Percentiles rank a stretch among this genome's conserved stretches.
Evolutionary conservation across 805 yeast genomes (phyloP).

Genomic region (Cyberlindnera samutprakarnensis): DNA sequence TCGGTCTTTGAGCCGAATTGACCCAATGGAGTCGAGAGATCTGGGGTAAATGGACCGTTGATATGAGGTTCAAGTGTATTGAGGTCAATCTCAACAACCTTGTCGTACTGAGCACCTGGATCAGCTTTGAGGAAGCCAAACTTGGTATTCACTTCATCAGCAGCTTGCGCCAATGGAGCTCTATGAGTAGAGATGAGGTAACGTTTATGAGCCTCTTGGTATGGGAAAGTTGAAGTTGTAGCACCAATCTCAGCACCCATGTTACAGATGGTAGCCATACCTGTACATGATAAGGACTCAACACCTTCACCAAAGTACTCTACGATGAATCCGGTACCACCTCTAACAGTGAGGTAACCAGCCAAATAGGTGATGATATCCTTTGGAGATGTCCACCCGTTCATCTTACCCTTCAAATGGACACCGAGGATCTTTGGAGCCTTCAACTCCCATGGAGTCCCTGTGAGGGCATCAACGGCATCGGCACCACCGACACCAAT

Average conservation of each 20-base stretch:
- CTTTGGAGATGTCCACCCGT: conserved; percentile 96
- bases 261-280: conserved; percentile 99
- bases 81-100: conserved; percentile 85
- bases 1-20: conserved; percentile 65
- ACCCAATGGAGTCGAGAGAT: conserved; percentile 88
- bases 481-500: conserved; percentile 99
- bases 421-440: conserved; percentile 96
- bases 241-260: conserved; percentile 99
- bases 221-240: conserved; percentile 96
- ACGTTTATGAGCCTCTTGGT: conserved; percentile 69
- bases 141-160: conserved; percentile 49
- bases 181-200: conserved; percentile 83
- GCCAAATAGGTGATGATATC: conserved; percentile 92
- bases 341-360: conserved; percentile 89
- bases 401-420: conserved; percentile 79
- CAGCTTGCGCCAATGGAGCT: conserved; percentile 74
- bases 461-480: conserved; percentile 96
- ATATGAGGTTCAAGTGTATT: conserved; percentile 86
- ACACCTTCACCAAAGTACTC: conserved; percentile 98
- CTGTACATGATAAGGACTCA: conserved; percentile 82
- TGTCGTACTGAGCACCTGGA: conserved; percentile 83
- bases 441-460: conserved; percentile 97
- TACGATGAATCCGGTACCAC: conserved; percentile 95
- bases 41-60: conserved; percentile 98
- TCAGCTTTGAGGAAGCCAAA: conserved; percentile 73